Percentiles rank a stretch among this genome's conserved stretches.
phyloP scores from a whole-genome alignment of 495 filamentous ascomycete species.

The Aspergillus incahuasiensis region DNA sequence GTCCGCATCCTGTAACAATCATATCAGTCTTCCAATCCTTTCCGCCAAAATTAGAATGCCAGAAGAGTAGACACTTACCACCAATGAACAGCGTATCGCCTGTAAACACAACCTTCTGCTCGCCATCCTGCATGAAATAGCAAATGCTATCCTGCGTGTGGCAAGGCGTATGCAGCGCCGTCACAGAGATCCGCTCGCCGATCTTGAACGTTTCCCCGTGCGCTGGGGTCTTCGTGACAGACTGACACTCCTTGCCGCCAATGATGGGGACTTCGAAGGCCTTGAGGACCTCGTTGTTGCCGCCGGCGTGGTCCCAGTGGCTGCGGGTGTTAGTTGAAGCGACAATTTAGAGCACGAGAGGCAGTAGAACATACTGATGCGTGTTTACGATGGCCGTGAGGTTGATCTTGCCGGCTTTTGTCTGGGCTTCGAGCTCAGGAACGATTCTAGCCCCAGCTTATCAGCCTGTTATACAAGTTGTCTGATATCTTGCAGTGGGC shows the following conservation, averaged over 20 bases:
- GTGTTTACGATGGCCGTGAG: slow-evolving; percentile 90
- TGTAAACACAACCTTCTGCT: slow-evolving; percentile 83
- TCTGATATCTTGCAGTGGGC: too few relatives aligned
- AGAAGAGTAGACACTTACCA: slow-evolving; percentile 44
- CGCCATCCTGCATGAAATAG: slow-evolving; percentile 77
- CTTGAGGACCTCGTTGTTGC: slow-evolving; percentile 73
- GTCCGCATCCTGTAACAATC: slow-evolving; percentile 68
- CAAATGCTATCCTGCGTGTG: slow-evolving; percentile 99
- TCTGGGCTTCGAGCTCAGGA: slow-evolving; percentile 70
- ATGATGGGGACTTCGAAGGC: slow-evolving; percentile 69
- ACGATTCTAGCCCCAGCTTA: slow-evolving; percentile 69
- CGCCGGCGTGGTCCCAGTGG: slow-evolving; percentile 93
- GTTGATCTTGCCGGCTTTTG: slow-evolving; percentile 67
- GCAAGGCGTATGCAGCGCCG: slow-evolving; percentile 90
- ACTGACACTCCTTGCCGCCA: slow-evolving; percentile 81
- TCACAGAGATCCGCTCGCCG: slow-evolving; percentile 75
- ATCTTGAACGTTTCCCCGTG: slow-evolving; percentile 78
- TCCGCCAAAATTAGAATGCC: not conserved
- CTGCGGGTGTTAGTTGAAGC: slow-evolving; percentile 39
- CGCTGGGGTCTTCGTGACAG: slow-evolving; percentile 66
- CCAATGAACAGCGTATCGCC: slow-evolving; percentile 95
- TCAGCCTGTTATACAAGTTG: too few relatives aligned
- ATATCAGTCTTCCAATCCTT: not conserved
- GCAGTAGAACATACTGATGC: slow-evolving; percentile 67
- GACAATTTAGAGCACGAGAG: too few relatives aligned